Evolutionary conservation across 257 asterid species (phyloP).

Genomic region (Euphrasia confusa): DNA sequence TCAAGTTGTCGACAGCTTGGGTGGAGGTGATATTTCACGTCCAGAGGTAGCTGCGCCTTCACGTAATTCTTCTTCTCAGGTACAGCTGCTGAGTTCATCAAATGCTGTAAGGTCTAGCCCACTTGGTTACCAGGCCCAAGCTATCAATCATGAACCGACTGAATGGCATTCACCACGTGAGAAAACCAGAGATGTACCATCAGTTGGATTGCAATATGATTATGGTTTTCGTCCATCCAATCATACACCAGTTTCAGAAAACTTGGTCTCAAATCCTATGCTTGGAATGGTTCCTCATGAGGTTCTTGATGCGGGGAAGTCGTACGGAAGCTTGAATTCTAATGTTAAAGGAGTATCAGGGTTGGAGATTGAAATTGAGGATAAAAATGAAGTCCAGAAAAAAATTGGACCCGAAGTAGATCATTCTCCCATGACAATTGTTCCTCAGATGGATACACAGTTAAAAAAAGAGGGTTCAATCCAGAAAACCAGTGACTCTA

Average conservation of each 20-base stretch:
- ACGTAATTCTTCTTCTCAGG: constrained; percentile 42
- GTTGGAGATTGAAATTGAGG: constrained; percentile 33
- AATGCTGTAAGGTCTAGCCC: constrained; percentile 40
- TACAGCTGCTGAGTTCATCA: constrained; percentile 36
- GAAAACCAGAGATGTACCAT: not conserved
- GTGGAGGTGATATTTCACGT: constrained; percentile 30
- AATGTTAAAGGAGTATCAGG: constrained; percentile 34
- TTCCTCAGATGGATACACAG: constrained; percentile 37
- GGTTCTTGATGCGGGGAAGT: constrained; percentile 35
- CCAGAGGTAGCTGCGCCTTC: constrained; percentile 35
- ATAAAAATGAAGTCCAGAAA: constrained; percentile 36
- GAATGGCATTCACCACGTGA: constrained; percentile 42
- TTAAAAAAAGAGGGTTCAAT: constrained; percentile 46
- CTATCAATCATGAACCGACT: constrained; percentile 39
- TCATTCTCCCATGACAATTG: constrained; percentile 35
- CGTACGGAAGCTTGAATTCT: constrained; percentile 31
- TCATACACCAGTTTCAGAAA: constrained; percentile 26
- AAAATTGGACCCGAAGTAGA: constrained; percentile 39
- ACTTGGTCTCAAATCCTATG: constrained; percentile 31
- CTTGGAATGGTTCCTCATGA: constrained; percentile 37
- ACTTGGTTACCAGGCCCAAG: constrained; percentile 35
- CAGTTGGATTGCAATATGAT: constrained; percentile 34
- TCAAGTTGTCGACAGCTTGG: constrained; percentile 33
- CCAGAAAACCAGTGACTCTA: constrained; percentile 39
- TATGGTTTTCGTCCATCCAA: constrained; percentile 41